A percentile compares a stretch with the other conserved stretches of the same genome.
phyloP scores from a whole-genome alignment of 2,329 filamentous ascomycete species.

The Aspergillus novoparasiticus region DNA sequence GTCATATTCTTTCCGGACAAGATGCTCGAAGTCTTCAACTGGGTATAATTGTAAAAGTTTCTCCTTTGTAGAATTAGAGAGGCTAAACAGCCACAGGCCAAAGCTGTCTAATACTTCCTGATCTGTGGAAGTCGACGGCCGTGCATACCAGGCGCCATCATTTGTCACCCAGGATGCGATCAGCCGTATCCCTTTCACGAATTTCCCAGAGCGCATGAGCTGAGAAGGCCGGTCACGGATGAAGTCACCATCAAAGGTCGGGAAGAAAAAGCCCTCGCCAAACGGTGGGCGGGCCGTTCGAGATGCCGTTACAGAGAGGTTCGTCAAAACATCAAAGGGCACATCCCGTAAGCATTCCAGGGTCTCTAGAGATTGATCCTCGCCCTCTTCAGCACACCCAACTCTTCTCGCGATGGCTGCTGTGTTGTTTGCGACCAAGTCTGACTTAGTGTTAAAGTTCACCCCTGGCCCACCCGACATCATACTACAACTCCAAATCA shows the following conservation, averaged over 20 bases:
- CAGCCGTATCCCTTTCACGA: slow-evolving; percentile 20
- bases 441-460: slow-evolving; percentile 32
- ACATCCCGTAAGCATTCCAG: slow-evolving; percentile 23
- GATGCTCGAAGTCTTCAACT: slow-evolving; percentile 18
- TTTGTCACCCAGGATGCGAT: slow-evolving; percentile 24
- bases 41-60: slow-evolving; percentile 25
- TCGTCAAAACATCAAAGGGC: slow-evolving; percentile 21
- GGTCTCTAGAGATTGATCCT: slow-evolving; percentile 13
- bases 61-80: slow-evolving; percentile 18
- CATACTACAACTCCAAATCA: slow-evolving; percentile 20
- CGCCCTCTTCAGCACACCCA: slow-evolving; percentile 11
- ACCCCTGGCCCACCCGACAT: slow-evolving; percentile 32
- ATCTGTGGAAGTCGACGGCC: slow-evolving; percentile 15
- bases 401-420: slow-evolving; percentile 22
- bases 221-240: slow-evolving; percentile 28
- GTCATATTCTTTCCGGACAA: slow-evolving; percentile 10
- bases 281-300: slow-evolving; percentile 23
- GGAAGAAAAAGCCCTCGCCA: slow-evolving; percentile 23
- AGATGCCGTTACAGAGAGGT: slow-evolving; percentile 28
- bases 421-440: slow-evolving; percentile 27
- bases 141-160: slow-evolving; percentile 23
- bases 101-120: slow-evolving; percentile 22
- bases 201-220: slow-evolving; percentile 27
- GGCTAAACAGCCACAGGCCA: slow-evolving; percentile 17
- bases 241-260: slow-evolving; percentile 30